Evolutionary conservation across 2,329 filamentous ascomycete genomes (phyloP).

Genomic region (Cyclaneusma minus): DNA sequence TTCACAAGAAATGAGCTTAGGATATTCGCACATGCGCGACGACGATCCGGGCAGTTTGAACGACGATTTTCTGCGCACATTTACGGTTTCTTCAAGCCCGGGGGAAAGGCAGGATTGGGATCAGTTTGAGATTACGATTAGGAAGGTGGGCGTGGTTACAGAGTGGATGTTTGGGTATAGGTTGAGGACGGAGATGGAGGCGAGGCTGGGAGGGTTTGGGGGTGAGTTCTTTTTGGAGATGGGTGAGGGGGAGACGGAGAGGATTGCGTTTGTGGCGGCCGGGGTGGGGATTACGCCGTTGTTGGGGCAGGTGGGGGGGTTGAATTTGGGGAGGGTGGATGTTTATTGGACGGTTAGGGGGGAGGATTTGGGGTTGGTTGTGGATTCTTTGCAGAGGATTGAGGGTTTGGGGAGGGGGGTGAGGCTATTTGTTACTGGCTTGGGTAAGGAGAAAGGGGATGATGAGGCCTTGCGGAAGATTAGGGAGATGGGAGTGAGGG

Average conservation of each 20-base stretch:
- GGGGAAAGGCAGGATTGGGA: constrained; percentile 7
- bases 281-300: constrained; percentile 77
- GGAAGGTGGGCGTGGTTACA: constrained; percentile 56
- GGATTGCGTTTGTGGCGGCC: constrained; percentile 50
- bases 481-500: constrained; percentile 11
- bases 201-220: constrained; percentile 59
- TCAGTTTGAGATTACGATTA: constrained; percentile 54
- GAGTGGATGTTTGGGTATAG: constrained; percentile 45
- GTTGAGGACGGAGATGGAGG: constrained; percentile 35
- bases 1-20: constrained; percentile 47
- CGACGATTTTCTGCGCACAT: constrained; percentile 71
- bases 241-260: constrained; percentile 9
- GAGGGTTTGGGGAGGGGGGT: constrained; percentile 34
- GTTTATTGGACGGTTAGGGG: constrained; percentile 54
- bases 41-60: constrained; percentile 68
- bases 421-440: constrained; percentile 49
- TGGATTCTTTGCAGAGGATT: constrained; percentile 38
- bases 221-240: constrained; percentile 38
- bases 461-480: constrained; percentile 9
- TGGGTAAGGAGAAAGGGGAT: constrained; percentile 9
- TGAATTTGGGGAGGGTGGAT: constrained; percentile 30
- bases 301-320: constrained; percentile 46
- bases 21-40: constrained; percentile 74
- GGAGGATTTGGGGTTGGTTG: constrained; percentile 46
- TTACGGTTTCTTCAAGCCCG: constrained; percentile 47